A percentile compares a stretch with the other conserved stretches of the same genome.
phyloP scores from a whole-genome alignment of 805 yeast species.

The Candida verbasci region DNA sequence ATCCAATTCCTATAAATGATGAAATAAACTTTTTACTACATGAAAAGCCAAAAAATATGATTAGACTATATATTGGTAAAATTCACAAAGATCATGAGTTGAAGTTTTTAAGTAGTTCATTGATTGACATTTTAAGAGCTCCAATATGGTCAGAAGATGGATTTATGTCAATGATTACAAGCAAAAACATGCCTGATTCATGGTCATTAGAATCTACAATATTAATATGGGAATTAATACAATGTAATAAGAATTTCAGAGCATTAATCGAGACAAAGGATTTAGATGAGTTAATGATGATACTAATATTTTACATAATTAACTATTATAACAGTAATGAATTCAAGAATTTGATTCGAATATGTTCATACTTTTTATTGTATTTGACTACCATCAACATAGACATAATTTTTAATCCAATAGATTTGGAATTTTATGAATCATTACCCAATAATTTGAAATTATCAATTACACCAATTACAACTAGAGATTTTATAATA shows the following conservation, averaged over 20 bases:
- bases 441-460: slow-evolving; percentile 52
- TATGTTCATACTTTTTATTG: slow-evolving; percentile 49
- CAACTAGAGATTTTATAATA: slow-evolving; percentile 62
- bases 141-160: slow-evolving; percentile 33
- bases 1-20: slow-evolving; percentile 52
- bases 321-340: slow-evolving; percentile 38
- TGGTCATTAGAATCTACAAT: slow-evolving; percentile 60
- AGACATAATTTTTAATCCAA: slow-evolving; percentile 40
- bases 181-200: slow-evolving; percentile 16
- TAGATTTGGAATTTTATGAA: slow-evolving; percentile 41
- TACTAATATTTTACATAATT: slow-evolving; percentile 54
- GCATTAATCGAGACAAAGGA: slow-evolving; percentile 33
- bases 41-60: slow-evolving; percentile 42
- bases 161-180: slow-evolving; percentile 7
- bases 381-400: slow-evolving; percentile 40
- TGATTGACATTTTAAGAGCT: slow-evolving; percentile 43
- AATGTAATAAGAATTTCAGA: slow-evolving; percentile 61
- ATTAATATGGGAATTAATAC: slow-evolving; percentile 71
- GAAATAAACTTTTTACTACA: slow-evolving; percentile 34
- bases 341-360: slow-evolving; percentile 39
- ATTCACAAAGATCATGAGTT: slow-evolving; percentile 55
- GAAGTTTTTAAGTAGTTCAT: slow-evolving; percentile 41
- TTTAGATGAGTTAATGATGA: slow-evolving; percentile 50
- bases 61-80: slow-evolving; percentile 48
- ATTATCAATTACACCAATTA: slow-evolving; percentile 36